phyloP scores from a whole-genome alignment of 106 monocot genomes.

The Vanilla planifolia region DNA sequence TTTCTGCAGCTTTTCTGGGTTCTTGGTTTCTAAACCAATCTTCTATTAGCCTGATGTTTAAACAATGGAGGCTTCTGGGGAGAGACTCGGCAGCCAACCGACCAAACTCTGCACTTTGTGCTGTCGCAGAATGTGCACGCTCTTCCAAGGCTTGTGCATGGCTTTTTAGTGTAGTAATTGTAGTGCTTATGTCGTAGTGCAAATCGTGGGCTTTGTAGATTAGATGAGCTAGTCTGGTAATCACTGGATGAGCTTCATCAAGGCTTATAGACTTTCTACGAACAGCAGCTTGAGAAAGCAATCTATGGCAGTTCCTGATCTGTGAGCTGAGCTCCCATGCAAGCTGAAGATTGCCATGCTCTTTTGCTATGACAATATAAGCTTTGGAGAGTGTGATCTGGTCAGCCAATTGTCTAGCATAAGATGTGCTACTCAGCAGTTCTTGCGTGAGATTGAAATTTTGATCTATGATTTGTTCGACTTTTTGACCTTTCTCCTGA shows the following conservation, averaged over 20 bases:
- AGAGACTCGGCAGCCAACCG: constrained; percentile 35
- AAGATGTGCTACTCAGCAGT: constrained; percentile 46
- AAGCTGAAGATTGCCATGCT: constrained; percentile 43
- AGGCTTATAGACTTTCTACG: constrained; percentile 23
- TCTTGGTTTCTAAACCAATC: constrained; percentile 36
- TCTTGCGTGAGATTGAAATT: constrained; percentile 41
- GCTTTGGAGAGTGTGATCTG: constrained; percentile 64
- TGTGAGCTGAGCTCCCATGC: constrained; percentile 56
- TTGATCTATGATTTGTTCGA: constrained; percentile 8
- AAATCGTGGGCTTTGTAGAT: constrained; percentile 52
- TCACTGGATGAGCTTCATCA: constrained; percentile 42
- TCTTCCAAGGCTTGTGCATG: constrained; percentile 47
- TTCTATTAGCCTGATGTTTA: constrained; percentile 29
- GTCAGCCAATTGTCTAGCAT: constrained; percentile 39
- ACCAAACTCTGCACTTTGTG: constrained; percentile 36
- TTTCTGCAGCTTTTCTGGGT: constrained; percentile 21
- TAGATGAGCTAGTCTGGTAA: constrained; percentile 36
- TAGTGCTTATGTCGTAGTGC: constrained; percentile 57
- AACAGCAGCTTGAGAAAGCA: constrained; percentile 55
- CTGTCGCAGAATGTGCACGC: constrained; percentile 40
- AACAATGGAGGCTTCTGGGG: constrained; percentile 42
- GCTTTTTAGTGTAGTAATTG: constrained; percentile 43
- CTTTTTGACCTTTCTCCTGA: constrained; percentile 28
- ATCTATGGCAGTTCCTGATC: constrained; percentile 42
- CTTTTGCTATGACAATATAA: constrained; percentile 51